These are phyloP conservation scores for Ophiostoma quercus DNA, from an alignment of 2,329 filamentous ascomycete genomes.

Conservation along the genomic window DNA sequence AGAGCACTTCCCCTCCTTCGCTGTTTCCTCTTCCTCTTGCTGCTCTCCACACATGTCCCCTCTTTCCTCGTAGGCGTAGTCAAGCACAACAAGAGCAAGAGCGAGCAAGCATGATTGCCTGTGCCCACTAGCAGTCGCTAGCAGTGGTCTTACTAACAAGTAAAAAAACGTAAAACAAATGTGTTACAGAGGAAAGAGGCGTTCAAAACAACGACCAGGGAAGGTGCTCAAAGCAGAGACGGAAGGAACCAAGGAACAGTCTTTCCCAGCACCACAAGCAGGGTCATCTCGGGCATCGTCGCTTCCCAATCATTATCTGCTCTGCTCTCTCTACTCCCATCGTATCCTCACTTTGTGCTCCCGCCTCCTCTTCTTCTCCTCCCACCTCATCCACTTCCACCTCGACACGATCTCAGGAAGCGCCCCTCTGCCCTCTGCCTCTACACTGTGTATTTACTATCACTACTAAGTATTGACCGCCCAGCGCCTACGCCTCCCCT, in stretches of 20 bases:
- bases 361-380: background rate
- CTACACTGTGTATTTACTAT: slow-evolving; percentile 6
- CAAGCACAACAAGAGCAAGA: background rate
- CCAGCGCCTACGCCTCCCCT: slow-evolving; percentile 18
- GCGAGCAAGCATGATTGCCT: background rate
- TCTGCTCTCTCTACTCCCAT: background rate
- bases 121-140: background rate
- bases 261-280: background rate
- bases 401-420: background rate
- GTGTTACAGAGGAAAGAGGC: slow-evolving; percentile 16
- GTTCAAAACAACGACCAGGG: background rate
- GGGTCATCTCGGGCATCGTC: slow-evolving; percentile 8
- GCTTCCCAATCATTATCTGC: background rate
- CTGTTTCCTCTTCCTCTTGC: slow-evolving; percentile 13
- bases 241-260: slow-evolving; percentile 10
- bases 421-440: slow-evolving; percentile 8
- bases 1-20: slow-evolving; percentile 21
- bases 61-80: slow-evolving; percentile 13
- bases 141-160: background rate
- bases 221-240: background rate
- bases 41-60: slow-evolving; percentile 16
- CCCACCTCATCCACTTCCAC: background rate
- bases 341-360: background rate
- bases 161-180: background rate
- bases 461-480: background rate